phyloP scores from a whole-genome alignment of 1,284 basidiomycete genomes.

The Fomitopsis betulina region DNA sequence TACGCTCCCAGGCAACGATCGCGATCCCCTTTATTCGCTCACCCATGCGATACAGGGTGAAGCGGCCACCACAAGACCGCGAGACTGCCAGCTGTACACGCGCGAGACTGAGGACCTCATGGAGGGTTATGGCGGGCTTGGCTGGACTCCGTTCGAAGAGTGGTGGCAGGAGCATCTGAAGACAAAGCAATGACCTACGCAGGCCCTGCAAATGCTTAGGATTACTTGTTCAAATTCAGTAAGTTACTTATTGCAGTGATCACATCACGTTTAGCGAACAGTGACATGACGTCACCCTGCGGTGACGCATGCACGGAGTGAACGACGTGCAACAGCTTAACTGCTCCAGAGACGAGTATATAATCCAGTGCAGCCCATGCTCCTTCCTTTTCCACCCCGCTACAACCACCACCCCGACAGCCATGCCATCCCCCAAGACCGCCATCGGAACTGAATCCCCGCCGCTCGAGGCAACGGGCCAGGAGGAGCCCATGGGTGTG shows the following conservation, averaged over 20 bases:
- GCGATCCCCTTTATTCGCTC: background rate
- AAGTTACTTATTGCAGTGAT: too few relatives aligned
- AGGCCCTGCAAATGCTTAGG: background rate
- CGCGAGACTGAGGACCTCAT: constrained; percentile 59
- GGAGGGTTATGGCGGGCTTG: constrained; percentile 51
- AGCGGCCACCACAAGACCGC: constrained; percentile 64
- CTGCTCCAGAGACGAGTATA: background rate
- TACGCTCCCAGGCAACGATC: constrained; percentile 4
- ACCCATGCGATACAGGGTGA: constrained; percentile 24
- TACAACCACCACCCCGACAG: background rate
- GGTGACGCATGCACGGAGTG: too few relatives aligned
- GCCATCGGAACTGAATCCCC: constrained; percentile 44
- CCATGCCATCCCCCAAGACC: constrained; percentile 17
- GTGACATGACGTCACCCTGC: too few relatives aligned
- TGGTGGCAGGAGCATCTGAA: constrained; percentile 58
- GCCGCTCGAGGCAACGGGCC: constrained; percentile 43
- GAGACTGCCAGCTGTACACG: constrained; percentile 67
- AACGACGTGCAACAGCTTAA: background rate
- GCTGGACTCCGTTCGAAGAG: constrained; percentile 63
- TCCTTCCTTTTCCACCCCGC: background rate
- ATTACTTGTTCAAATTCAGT: too few relatives aligned
- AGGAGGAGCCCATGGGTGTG: constrained; percentile 42
- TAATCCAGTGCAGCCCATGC: too few relatives aligned
- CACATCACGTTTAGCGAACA: too few relatives aligned
- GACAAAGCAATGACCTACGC: constrained; percentile 11